phyloP scores from a whole-genome alignment of 768 basidiomycete species.

The Trametes cinnabarina region DNA sequence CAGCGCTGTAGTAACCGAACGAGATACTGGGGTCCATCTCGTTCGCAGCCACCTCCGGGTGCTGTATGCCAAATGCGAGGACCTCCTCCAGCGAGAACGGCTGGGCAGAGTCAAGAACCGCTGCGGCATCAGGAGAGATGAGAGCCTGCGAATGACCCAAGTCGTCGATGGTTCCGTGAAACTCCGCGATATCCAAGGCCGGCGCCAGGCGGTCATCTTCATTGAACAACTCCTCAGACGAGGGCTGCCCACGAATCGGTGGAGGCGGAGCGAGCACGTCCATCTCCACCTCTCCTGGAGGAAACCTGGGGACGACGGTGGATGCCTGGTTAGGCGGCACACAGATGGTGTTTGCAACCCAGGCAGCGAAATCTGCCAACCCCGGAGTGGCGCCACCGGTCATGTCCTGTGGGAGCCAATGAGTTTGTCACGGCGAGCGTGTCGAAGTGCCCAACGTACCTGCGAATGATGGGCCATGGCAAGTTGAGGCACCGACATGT shows the following conservation, averaged over 20 bases:
- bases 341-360: too few species aligned
- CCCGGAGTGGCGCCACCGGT: too few species aligned
- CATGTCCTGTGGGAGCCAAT: too few species aligned
- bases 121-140: background rate
- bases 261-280: background rate
- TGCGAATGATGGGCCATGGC: too few species aligned
- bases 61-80: background rate
- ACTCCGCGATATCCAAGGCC: background rate
- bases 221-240: background rate
- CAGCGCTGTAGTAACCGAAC: background rate
- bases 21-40: background rate
- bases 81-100: background rate
- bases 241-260: background rate
- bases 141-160: background rate
- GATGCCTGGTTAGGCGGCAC: background rate
- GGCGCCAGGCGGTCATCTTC: background rate
- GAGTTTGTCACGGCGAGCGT: too few species aligned
- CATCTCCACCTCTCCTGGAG: constrained; percentile 6
- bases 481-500: too few species aligned
- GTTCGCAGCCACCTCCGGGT: background rate
- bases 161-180: constrained; percentile 2
- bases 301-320: background rate
- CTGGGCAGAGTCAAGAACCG: background rate
- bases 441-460: too few species aligned
- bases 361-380: too few species aligned